phyloP scores from a whole-genome alignment of 805 yeast species.

The Yamadazyma paraphyllophila region DNA sequence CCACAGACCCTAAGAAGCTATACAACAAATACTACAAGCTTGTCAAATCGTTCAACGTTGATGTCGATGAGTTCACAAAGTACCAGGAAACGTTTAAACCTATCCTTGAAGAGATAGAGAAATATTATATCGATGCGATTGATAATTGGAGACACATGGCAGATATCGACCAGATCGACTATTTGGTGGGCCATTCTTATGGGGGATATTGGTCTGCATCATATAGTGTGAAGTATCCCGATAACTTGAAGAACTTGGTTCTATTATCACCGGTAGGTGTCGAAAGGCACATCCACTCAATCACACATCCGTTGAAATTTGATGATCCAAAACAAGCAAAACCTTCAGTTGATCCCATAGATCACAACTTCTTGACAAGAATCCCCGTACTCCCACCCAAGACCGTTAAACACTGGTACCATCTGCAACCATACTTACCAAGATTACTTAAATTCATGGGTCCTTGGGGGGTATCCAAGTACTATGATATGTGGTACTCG shows the following conservation, averaged over 20 bases:
- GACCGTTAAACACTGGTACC: conserved; percentile 36
- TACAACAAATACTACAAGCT: conserved; percentile 41
- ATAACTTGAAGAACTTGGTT: conserved; percentile 50
- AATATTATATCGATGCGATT: conserved; percentile 54
- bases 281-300: conserved; percentile 63
- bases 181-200: conserved; percentile 71
- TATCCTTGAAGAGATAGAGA: conserved; percentile 46
- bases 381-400: conserved; percentile 37
- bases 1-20: conserved; percentile 26
- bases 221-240: conserved; percentile 59
- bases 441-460: conserved; percentile 45
- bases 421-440: conserved; percentile 45
- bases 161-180: conserved; percentile 51
- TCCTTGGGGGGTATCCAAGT: conserved; percentile 38
- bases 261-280: conserved; percentile 78
- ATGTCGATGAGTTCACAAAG: conserved; percentile 23
- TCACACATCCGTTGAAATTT: conserved; percentile 38
- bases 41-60: conserved; percentile 32
- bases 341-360: conserved; percentile 44
- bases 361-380: conserved; percentile 47
- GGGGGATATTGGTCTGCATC: conserved; percentile 74
- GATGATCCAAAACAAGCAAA: conserved; percentile 12
- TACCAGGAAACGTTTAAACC: conserved; percentile 37
- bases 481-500: conserved; percentile 40
- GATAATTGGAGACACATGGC: conserved; percentile 61